Percentiles rank a stretch among this genome's conserved stretches.
phyloP scores from a whole-genome alignment of 495 filamentous ascomycete genomes.

The Astrocystis sublimbata region DNA sequence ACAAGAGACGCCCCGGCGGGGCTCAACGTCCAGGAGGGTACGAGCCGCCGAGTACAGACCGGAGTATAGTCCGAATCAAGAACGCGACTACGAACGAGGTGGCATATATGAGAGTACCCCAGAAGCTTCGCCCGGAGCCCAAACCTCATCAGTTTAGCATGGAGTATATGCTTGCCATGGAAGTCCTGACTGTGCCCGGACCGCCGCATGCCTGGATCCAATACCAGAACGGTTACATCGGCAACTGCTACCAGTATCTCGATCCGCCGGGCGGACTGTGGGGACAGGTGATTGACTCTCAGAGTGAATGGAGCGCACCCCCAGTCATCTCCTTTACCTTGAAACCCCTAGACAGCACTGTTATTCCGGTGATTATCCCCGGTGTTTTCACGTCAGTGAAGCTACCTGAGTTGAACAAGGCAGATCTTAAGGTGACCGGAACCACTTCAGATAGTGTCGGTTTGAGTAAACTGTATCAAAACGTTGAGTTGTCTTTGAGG shows the following conservation, averaged over 20 bases:
- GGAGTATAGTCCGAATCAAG: slow-evolving; percentile 21
- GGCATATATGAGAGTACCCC: slow-evolving; percentile 29
- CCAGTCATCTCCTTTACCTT: slow-evolving; percentile 9
- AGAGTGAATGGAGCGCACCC: background rate
- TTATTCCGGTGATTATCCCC: slow-evolving; percentile 21
- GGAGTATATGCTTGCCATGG: slow-evolving; percentile 25
- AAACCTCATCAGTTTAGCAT: slow-evolving; percentile 22
- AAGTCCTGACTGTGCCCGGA: background rate
- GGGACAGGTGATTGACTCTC: background rate
- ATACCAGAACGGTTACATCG: background rate
- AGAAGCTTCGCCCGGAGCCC: background rate
- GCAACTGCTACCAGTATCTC: slow-evolving; percentile 17
- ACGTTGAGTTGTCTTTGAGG: background rate
- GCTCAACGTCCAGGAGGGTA: slow-evolving; percentile 7
- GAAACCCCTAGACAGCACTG: background rate
- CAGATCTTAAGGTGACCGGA: background rate
- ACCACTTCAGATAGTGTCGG: background rate
- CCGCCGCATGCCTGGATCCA: slow-evolving; percentile 18
- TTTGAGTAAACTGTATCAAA: background rate
- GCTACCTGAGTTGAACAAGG: background rate
- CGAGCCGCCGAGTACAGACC: slow-evolving; percentile 18
- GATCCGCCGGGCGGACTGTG: slow-evolving; percentile 24
- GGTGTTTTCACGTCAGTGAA: slow-evolving; percentile 13
- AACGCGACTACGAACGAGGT: slow-evolving; percentile 5
- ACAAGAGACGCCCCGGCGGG: too few relatives aligned